phyloP scores from a whole-genome alignment of 2,329 filamentous ascomycete species.

The Talaromyces sp. region DNA sequence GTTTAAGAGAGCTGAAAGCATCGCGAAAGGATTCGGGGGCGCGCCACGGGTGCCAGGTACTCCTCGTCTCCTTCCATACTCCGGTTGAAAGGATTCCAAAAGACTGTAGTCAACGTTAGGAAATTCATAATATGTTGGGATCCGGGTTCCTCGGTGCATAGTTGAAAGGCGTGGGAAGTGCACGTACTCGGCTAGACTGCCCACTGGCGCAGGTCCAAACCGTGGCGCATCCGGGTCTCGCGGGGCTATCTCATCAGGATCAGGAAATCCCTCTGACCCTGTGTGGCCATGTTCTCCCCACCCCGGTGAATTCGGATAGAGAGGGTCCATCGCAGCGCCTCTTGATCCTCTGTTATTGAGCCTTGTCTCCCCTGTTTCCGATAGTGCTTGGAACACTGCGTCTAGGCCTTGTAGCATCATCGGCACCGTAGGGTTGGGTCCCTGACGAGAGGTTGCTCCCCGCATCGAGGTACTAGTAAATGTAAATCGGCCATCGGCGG shows the following conservation, averaged over 20 bases:
- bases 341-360: conserved; percentile 20
- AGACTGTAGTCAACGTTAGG: conserved; percentile 25
- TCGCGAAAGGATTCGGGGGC: conserved; percentile 45
- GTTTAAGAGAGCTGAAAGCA: conserved; percentile 47
- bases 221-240: conserved; percentile 56
- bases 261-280: conserved; percentile 11
- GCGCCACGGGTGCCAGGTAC: conserved; percentile 23
- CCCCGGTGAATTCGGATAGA: conserved; percentile 10
- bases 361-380: conserved; percentile 38
- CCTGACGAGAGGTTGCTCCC: conserved; percentile 21
- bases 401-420: conserved; percentile 43
- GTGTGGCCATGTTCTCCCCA: conserved; percentile 10
- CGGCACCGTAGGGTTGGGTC: conserved; percentile 29
- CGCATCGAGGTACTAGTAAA: conserved; percentile 40
- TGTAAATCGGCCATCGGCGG: conserved; percentile 50
- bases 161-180: not conserved
- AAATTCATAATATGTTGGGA: not conserved
- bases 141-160: not conserved
- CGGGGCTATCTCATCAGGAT: conserved; percentile 46
- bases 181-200: conserved; percentile 53
- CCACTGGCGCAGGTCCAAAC: conserved; percentile 48
- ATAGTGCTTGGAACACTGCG: conserved; percentile 51
- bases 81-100: conserved; percentile 31
- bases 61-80: conserved; percentile 7
- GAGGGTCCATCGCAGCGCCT: conserved; percentile 9